These are phyloP conservation scores for Leucocoprinus sp. DNA, from an alignment of 768 basidiomycete genomes.

Conservation along the genomic window DNA sequence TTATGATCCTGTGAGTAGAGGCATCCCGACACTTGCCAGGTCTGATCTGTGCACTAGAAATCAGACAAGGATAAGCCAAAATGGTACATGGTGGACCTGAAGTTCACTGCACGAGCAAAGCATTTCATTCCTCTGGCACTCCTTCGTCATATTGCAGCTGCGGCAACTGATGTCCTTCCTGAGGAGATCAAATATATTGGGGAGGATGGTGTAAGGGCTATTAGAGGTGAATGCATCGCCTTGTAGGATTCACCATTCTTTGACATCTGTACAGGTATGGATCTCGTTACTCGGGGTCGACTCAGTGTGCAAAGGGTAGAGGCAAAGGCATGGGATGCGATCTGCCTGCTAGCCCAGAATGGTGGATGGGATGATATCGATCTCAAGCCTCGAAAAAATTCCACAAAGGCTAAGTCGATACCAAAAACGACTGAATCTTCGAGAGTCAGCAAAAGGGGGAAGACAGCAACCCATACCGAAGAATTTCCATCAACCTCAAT, in stretches of 20 bases:
- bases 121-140: conserved; percentile 77
- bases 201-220: conserved; percentile 46
- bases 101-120: conserved; percentile 52
- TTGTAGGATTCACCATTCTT: neutral
- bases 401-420: conserved; percentile 11
- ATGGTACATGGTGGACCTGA: conserved; percentile 90
- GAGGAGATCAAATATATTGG: conserved; percentile 61
- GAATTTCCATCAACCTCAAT: conserved; percentile 5
- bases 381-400: conserved; percentile 27
- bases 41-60: conserved; percentile 44
- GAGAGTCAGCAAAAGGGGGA: neutral
- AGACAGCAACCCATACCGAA: neutral
- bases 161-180: conserved; percentile 30
- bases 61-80: conserved; percentile 65
- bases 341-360: conserved; percentile 50
- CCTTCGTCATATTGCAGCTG: conserved; percentile 53
- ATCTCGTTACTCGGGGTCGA: conserved; percentile 70
- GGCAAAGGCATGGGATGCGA: conserved; percentile 53
- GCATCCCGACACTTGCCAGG: neutral
- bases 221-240: conserved; percentile 42
- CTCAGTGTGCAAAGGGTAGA: conserved; percentile 83
- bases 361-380: conserved; percentile 72
- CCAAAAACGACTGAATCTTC: neutral
- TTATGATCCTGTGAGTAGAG: conserved; percentile 53
- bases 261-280: conserved; percentile 47